Base-by-base conservation (phyloP, 805 yeast species). In the Suhomyces sp. region DNA sequence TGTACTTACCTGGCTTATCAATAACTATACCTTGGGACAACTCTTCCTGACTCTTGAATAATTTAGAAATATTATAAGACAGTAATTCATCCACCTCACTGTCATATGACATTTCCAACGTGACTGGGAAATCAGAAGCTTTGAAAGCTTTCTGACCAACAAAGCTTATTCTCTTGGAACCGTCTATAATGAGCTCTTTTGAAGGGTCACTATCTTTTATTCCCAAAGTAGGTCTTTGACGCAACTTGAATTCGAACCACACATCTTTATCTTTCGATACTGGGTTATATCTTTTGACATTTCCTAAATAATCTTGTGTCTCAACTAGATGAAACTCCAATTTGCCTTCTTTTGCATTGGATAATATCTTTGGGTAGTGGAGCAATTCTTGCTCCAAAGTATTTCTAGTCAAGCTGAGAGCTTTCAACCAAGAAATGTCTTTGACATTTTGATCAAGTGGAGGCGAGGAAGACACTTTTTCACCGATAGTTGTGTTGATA, bases 1-100 rank as follows among this genome's bases (percentile, higher is more conserved):
- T 65, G 65, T 90, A 93, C 0, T 69, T 66, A 4, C 99, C 99
- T 0, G 96, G 86, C 44, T 73, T 69, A 3, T 75, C 72, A 0
- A 84, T 80, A 15, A 57, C 52, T 13, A 72, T 57, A 1, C 78
- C 78, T 2, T 51, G 50, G 3, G 48, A 48, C n/a, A 72, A 57
- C 10, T 72, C 77, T 4, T 59, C 59, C 6, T 46, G 48, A 23
- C 54, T 60, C 5, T 57, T 57, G 55, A 70, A 74, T 1, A 56
- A 57, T 27, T 61, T 62, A 1, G 72, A 62, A n/a, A 36, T 54
- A 47, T 3, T 49, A 7, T 47, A 42, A 13, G 48, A 41, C 22
- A 49, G 19, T 10, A 45, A 17, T 4, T 44, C 48, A 13, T 48
- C 52, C 5, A 26, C 47, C 8, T 22, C 27, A 10, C 44, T 46